These are phyloP conservation scores for Cystobasidium pallidum DNA, from an alignment of 1,284 basidiomycete genomes.

Conservation along the genomic window DNA sequence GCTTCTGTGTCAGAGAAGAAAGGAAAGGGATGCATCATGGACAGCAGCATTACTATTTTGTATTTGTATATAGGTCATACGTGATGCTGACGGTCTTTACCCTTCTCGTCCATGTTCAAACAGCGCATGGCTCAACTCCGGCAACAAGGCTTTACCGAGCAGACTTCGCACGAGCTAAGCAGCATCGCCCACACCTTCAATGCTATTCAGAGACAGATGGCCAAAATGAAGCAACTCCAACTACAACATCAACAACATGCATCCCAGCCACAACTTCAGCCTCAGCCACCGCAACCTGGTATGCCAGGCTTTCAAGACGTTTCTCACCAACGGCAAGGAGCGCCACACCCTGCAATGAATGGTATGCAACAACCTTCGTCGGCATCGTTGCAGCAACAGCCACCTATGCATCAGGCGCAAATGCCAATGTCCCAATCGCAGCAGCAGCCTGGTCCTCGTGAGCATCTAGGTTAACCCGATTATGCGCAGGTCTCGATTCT, in stretches of 20 bases:
- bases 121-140: slow-evolving; percentile 58
- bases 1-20: background rate
- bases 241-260: slow-evolving; percentile 53
- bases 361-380: slow-evolving; percentile 9
- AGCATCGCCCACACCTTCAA: slow-evolving; percentile 56
- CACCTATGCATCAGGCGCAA: slow-evolving; percentile 1
- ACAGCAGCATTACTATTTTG: background rate
- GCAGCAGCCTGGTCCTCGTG: background rate
- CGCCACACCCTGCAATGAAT: background rate
- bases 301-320: background rate
- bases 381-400: background rate
- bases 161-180: slow-evolving; percentile 56
- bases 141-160: slow-evolving; percentile 55
- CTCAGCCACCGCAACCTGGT: background rate
- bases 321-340: background rate
- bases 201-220: slow-evolving; percentile 49
- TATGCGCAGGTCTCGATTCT: too few species aligned
- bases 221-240: slow-evolving; percentile 49
- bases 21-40: background rate
- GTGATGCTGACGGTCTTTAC: background rate
- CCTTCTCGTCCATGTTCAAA: background rate
- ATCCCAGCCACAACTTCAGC: background rate
- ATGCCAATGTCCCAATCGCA: background rate
- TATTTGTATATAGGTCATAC: background rate
- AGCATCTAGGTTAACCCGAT: background rate